These are phyloP conservation scores for Microbotryum intermedium DNA, from an alignment of 1,284 basidiomycete genomes.

Conservation along the genomic window DNA sequence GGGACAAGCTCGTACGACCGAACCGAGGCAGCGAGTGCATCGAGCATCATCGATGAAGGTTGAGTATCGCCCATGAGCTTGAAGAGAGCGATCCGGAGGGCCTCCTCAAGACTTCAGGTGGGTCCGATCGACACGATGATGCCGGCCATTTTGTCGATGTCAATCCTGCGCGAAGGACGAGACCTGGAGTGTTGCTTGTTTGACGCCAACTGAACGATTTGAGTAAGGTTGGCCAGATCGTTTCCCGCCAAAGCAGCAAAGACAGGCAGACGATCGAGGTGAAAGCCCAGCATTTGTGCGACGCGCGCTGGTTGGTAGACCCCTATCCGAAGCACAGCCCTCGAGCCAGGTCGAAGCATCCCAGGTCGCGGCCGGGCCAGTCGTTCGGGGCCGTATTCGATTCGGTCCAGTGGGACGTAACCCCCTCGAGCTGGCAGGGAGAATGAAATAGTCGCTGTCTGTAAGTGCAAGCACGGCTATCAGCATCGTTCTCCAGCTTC, in stretches of 20 bases:
- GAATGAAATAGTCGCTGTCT: background rate
- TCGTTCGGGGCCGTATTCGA: background rate
- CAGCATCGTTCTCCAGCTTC: background rate
- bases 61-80: too few species aligned
- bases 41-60: too few species aligned
- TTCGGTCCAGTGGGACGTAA: background rate
- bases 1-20: conserved; percentile 12
- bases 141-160: too few species aligned
- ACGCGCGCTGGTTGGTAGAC: background rate
- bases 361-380: background rate
- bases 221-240: background rate
- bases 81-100: too few species aligned
- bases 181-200: too few species aligned
- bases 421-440: background rate
- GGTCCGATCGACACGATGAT: too few species aligned
- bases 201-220: too few species aligned
- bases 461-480: background rate
- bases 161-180: too few species aligned
- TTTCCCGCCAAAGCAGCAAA: background rate
- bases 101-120: too few species aligned
- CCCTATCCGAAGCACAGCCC: background rate
- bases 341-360: background rate
- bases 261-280: background rate
- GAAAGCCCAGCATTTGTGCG: background rate
- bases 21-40: conserved; percentile 8